Evolutionary conservation across 23 red algal species (phyloP).

Genomic region (Chondrus crispus): DNA sequence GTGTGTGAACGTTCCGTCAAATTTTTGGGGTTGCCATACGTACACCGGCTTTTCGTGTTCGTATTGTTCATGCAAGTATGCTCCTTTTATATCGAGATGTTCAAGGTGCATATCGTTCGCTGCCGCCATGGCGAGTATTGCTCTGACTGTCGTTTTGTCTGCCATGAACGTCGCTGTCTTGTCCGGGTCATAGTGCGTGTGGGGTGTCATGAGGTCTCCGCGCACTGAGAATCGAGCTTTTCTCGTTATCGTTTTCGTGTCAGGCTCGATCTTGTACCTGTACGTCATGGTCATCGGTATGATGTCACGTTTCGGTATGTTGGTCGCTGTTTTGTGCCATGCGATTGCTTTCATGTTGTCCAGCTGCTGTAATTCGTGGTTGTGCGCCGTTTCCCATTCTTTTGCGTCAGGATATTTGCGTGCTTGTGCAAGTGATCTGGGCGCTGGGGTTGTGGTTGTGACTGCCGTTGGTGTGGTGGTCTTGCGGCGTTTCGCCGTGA

Average conservation of each 20-base stretch:
- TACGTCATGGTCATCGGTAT: neutral
- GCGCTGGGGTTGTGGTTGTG: neutral
- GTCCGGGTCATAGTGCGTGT: neutral
- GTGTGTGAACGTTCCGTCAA: neutral
- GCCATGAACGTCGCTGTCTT: neutral
- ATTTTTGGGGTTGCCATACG: neutral
- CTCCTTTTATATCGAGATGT: constrained; percentile 26
- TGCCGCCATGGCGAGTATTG: neutral
- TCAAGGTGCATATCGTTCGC: neutral
- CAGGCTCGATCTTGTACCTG: neutral
- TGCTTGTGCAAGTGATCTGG: no score
- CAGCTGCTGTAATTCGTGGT: neutral
- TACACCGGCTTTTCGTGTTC: constrained; percentile 7
- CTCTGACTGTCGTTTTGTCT: neutral
- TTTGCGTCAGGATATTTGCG: neutral
- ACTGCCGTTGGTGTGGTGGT: neutral
- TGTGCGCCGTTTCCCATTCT: neutral
- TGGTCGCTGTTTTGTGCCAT: neutral
- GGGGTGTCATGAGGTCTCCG: neutral
- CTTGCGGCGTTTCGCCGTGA: neutral
- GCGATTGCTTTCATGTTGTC: neutral
- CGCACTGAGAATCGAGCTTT: neutral
- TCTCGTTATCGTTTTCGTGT: neutral
- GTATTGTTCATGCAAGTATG: constrained; percentile 19
- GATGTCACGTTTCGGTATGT: neutral